Conservation (phyloP, 805 yeast genomes). For the Grigorovia jiainica region DNA sequence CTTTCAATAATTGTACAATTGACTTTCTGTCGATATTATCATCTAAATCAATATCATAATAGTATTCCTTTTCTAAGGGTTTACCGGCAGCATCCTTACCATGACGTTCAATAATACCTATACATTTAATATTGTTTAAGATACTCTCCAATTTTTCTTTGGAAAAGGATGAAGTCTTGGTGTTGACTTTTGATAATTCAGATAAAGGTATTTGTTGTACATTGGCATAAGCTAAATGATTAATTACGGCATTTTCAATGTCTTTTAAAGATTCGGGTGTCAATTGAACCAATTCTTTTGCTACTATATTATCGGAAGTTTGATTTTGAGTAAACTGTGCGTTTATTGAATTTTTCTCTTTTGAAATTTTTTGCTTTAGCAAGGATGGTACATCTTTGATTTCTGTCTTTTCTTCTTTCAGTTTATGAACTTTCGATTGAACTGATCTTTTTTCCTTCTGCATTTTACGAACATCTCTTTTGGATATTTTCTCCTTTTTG, state of each 20-base stretch:
- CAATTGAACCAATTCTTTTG: neutral
- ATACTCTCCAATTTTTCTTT: constrained; percentile 38
- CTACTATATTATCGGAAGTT: too few relatives aligned
- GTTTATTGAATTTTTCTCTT: too few relatives aligned
- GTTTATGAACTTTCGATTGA: too few relatives aligned
- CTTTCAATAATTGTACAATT: constrained; percentile 68
- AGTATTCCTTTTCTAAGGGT: constrained; percentile 87
- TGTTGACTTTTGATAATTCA: constrained; percentile 52
- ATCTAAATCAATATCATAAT: constrained; percentile 80
- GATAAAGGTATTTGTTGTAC: constrained; percentile 82
- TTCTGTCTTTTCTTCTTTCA: too few relatives aligned
- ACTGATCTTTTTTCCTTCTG: too few relatives aligned
- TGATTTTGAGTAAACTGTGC: too few relatives aligned
- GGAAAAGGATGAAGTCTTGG: constrained; percentile 39
- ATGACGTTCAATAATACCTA: constrained; percentile 80
- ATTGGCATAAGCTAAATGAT: constrained; percentile 85
- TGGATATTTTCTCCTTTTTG: too few relatives aligned
- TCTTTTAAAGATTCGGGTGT: constrained; percentile 20
- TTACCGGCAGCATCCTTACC: constrained; percentile 98
- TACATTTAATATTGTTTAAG: constrained; percentile 33
- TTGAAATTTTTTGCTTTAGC: too few relatives aligned
- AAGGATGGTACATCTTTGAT: too few relatives aligned
- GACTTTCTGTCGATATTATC: constrained; percentile 56
- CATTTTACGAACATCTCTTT: too few relatives aligned
- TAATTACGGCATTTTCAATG: constrained; percentile 57